Evolutionary conservation across 768 basidiomycete genomes (phyloP), one percentile per base, ranked within the genome.

Genomic region (Asterophora parasitica): DNA sequence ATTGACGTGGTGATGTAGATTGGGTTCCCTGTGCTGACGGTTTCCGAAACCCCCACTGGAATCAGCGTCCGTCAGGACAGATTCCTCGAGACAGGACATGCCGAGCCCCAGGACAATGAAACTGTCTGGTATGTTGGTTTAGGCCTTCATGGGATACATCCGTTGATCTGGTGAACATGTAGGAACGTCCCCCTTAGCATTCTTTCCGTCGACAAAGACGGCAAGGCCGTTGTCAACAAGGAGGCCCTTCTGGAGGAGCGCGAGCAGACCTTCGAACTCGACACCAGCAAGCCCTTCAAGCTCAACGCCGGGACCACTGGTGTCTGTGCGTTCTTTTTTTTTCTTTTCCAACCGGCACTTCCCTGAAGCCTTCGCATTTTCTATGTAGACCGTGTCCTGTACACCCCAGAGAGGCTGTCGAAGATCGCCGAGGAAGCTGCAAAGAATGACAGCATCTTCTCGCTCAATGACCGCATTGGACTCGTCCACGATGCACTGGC

Each of bases 1-100:
- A 31, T 23, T 23, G 23, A 23, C 23, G 3, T 23, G 15, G 16
- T 38, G 23, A 19, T 42, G 42, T 38, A 70, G 69, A 72, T 75
- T 38, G 96, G 96, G 12, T 97, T 85, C 73, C 96, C 96, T 1
- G 83, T 98, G 19, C 64, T 98, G 46, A 87, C 82, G 27, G 90
- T 98, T 37, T 85, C 81, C 1, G 93, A 97, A 66, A 77, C 73
- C 10, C 64, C 72, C 0, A 78, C 75, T 36, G 85, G 85, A 8
- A 82, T 99, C 57, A 76, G 73, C 47, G 75, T 98, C 45, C 81
- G 83, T 28, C 96, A 98, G 67, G 89, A 96, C 62, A 78, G 96
- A 15, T 98, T 96, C 77, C 71, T 98, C 39, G 86, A 90, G 61
- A 88, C 85, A 0, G 94, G 92, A 0, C 77, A 76, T 51, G 82